Base-by-base conservation (phyloP, 768 basidiomycete species). In the Serpula lacrymans region DNA sequence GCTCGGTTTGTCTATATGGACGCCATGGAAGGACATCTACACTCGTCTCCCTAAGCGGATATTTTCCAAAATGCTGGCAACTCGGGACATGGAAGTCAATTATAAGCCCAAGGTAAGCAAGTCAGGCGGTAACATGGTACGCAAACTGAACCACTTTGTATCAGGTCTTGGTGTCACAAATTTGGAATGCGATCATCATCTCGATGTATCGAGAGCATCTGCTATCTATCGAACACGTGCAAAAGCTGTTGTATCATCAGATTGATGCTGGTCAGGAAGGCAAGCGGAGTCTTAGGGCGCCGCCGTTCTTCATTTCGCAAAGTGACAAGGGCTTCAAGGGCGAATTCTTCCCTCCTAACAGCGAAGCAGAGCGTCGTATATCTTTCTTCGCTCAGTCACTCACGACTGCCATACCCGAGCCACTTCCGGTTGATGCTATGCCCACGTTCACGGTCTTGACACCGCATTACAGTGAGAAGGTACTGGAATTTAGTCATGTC, bases 121-220 rank as follows among this genome's bases (percentile, higher is more conserved):
- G 25, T 30, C 5, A n/a, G 12, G 1, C 12, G 1, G 17, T 32
- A 2, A 5, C 22, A 18, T 34, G 13, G 4, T 11, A 16, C 21
- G 35, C 26, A 32, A 16, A 39, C 32, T 47, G 35, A 47, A 25
- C 18, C 18, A 23, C 26, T 13, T 14, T 12, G 35, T 20, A 10
- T 18, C 40, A 92, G 89, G 92, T 99, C 27, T 77, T 99, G 28
- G 95, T 99, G 31, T 96, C 94, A 12, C 96, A 97, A 66, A 94
- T 99, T 41, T 98, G 96, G 96, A 99, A 99, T 60, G 96, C 96
- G 17, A 84, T 99, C 67, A 96, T 99, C 67, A 98, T 99, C 51
- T 98, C 95, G 11, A 99, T 99, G 96, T 99, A 98, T 65, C 84
- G 96, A 57, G 96, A 99, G 62, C 96, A 98, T 59, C 64, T 99